Percentiles rank a stretch among this genome's conserved stretches.
Conservation (phyloP, 805 yeast species). For the Teunomyces kruisii region DNA sequence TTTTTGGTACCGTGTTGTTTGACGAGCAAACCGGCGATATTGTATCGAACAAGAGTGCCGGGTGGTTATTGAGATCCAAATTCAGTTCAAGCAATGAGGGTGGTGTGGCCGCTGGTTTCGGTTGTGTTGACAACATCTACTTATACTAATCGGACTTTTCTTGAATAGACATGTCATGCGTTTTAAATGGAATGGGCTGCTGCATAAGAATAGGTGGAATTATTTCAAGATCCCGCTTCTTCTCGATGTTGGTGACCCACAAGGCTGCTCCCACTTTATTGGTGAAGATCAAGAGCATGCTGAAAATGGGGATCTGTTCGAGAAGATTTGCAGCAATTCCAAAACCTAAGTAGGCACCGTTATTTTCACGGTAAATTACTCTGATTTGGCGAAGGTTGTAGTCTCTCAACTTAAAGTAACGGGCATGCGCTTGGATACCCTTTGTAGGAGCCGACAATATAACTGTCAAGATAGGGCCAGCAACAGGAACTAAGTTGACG, state of each 20-base stretch:
- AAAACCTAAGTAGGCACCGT: constrained; percentile 48
- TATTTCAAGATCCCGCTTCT: constrained; percentile 5
- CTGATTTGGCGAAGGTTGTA: constrained; percentile 42
- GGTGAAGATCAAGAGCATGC: constrained; percentile 55
- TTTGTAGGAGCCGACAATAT: constrained; percentile 53
- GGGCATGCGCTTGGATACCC: constrained; percentile 50
- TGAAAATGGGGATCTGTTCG: constrained; percentile 55
- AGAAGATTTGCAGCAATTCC: constrained; percentile 52
- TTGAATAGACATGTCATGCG: constrained; percentile 1
- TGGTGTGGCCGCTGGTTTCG: constrained; percentile 99
- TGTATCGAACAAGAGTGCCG: constrained; percentile 65
- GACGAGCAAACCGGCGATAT: constrained; percentile 60
- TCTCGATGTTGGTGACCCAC: constrained; percentile 51
- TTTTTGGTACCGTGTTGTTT: constrained; percentile 82
- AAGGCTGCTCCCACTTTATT: constrained; percentile 63
- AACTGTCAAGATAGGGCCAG: constrained; percentile 58
- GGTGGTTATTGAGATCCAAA: constrained; percentile 87
- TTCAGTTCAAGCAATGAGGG: constrained; percentile 90
- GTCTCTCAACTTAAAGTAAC: constrained; percentile 60
- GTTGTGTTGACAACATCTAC: constrained; percentile 86
- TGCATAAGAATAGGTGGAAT: neutral
- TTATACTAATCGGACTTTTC: constrained; percentile 33
- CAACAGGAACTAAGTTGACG: constrained; percentile 51
- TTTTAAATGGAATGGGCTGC: neutral
- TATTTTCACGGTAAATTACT: constrained; percentile 32